phyloP scores from a whole-genome alignment of 2,329 filamentous ascomycete genomes.

The Hypoxylon sp. region DNA sequence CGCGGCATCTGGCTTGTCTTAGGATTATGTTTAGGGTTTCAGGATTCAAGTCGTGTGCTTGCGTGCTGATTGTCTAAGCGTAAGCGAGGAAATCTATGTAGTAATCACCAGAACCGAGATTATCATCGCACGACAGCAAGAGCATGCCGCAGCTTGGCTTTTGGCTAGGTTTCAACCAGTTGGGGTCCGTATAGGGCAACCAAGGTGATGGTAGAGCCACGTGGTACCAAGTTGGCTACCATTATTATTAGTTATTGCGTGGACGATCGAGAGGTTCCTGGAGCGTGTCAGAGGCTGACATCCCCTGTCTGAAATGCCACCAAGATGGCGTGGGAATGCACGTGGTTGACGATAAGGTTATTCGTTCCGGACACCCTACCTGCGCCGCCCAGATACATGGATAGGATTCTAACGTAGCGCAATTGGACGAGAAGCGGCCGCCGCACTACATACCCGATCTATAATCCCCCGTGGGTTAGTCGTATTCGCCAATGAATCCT shows the following conservation, averaged over 20 bases:
- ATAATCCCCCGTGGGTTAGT: not conserved
- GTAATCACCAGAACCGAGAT: constrained; percentile 9
- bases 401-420: not conserved
- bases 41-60: constrained; percentile 4
- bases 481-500: constrained; percentile 4
- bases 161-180: not conserved
- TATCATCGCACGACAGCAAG: constrained; percentile 1
- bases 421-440: not conserved
- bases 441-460: not conserved
- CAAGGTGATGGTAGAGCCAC: constrained; percentile 2
- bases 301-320: not conserved
- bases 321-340: not conserved
- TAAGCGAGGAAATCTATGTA: not conserved
- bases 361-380: not conserved
- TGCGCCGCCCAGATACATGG: not conserved
- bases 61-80: constrained; percentile 1
- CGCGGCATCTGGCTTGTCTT: not conserved
- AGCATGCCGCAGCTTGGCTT: not conserved
- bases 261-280: not conserved
- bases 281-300: not conserved
- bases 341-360: constrained; percentile 2
- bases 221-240: not conserved
- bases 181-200: not conserved
- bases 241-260: not conserved
- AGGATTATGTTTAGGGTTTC: constrained; percentile 1